Evolutionary conservation across 139 green algal species (phyloP).

Genomic region (Ettlia oleoabundans): DNA sequence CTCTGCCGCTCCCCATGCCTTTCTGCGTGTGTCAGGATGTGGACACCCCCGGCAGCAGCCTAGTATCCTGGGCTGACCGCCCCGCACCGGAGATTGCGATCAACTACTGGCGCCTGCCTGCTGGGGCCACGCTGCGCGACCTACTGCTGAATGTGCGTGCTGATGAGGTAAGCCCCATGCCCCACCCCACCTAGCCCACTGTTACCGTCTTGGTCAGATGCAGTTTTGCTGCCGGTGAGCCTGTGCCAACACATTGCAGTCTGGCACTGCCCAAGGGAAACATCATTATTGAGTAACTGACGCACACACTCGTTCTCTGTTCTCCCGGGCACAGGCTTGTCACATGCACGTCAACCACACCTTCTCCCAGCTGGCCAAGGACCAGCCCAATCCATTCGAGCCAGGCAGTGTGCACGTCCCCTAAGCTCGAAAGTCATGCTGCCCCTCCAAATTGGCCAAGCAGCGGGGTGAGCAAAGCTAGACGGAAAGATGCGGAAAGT

Average conservation of each 20-base stretch:
- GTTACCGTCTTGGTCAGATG: neutral
- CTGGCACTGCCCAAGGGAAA: neutral
- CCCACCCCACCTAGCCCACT: neutral
- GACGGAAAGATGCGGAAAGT: no score
- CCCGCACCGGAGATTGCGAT: constrained; percentile 60
- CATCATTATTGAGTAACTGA: neutral
- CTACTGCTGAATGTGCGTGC: constrained; percentile 88
- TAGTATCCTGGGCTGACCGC: constrained; percentile 74
- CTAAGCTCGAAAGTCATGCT: neutral
- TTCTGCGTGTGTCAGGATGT: constrained; percentile 70
- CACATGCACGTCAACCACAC: constrained; percentile 94
- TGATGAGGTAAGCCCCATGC: constrained; percentile 84
- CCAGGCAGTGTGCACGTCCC: constrained; percentile 26
- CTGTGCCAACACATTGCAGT: neutral
- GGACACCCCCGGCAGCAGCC: constrained; percentile 65
- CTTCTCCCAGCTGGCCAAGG: constrained; percentile 56
- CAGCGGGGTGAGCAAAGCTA: no score
- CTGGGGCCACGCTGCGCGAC: constrained; percentile 74
- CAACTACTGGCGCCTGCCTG: constrained; percentile 68
- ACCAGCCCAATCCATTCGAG: constrained; percentile 77
- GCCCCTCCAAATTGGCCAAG: neutral
- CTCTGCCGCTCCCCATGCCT: neutral
- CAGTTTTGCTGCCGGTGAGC: neutral
- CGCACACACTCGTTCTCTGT: neutral
- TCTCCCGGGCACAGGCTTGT: constrained; percentile 40